Percentiles rank a stretch among this genome's conserved stretches.
Evolutionary conservation across 805 yeast species (phyloP).

Genomic region (Ogataea degrootiae): DNA sequence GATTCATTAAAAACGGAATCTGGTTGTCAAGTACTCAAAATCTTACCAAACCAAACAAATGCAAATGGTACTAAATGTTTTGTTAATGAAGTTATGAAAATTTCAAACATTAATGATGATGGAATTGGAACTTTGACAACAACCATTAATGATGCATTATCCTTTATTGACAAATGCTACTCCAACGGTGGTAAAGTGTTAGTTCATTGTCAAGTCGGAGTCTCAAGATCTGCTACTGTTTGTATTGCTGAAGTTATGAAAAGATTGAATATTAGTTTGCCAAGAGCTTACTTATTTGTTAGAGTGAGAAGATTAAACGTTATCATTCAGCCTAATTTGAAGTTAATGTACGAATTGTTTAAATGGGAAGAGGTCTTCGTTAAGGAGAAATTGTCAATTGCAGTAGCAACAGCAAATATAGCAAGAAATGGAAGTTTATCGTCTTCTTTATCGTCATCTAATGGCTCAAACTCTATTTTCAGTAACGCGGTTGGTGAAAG

Average conservation of each 20-base stretch:
- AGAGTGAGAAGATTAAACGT: constrained; percentile 86
- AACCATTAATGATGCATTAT: constrained; percentile 58
- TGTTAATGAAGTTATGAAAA: constrained; percentile 50
- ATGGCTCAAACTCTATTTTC: too few relatives aligned
- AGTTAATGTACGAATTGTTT: constrained; percentile 86
- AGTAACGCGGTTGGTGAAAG: constrained; percentile 6
- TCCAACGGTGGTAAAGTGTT: constrained; percentile 46
- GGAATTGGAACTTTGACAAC: constrained; percentile 75
- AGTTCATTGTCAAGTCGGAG: constrained; percentile 95
- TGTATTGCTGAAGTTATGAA: constrained; percentile 94
- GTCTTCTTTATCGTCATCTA: constrained; percentile 15
- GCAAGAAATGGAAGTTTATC: constrained; percentile 13
- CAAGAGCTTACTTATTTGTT: constrained; percentile 83
- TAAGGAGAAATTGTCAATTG: background rate
- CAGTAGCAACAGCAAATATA: constrained; percentile 4
- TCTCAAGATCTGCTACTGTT: constrained; percentile 90
- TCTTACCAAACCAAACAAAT: constrained; percentile 16
- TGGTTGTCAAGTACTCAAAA: constrained; percentile 26
- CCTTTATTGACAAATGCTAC: constrained; percentile 56
- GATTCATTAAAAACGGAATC: constrained; percentile 15
- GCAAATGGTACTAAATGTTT: constrained; percentile 19
- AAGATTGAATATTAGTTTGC: constrained; percentile 57
- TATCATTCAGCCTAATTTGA: constrained; percentile 88
- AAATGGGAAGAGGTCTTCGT: constrained; percentile 52
- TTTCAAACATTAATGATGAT: constrained; percentile 80